phyloP scores from a whole-genome alignment of 148 eudicot species.

The Diospyros kaki region DNA sequence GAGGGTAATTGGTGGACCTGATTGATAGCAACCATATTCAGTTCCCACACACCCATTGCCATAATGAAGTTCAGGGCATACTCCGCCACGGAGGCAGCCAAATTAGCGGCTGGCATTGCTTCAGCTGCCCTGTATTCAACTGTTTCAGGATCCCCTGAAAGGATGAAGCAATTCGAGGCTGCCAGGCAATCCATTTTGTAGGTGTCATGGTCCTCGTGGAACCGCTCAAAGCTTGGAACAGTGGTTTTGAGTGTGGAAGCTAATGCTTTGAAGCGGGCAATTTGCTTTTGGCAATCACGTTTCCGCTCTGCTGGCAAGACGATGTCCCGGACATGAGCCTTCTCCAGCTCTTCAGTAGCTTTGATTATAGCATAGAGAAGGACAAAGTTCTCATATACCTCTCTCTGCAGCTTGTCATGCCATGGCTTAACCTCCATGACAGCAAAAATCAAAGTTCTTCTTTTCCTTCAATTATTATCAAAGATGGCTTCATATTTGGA shows the following conservation, averaged over 20 bases:
- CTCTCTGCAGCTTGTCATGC: conserved; percentile 87
- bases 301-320: conserved; percentile 54
- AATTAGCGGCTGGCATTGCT: conserved; percentile 28
- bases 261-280: conserved; percentile 73
- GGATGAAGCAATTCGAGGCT: conserved; percentile 66
- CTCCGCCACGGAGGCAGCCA: conserved; percentile 67
- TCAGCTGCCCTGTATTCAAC: conserved; percentile 75
- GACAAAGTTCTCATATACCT: conserved; percentile 83
- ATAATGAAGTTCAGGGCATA: conserved; percentile 84
- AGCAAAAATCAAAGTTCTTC: not conserved
- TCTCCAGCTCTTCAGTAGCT: conserved; percentile 70
- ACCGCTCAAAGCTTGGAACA: conserved; percentile 58
- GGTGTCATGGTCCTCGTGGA: conserved; percentile 44
- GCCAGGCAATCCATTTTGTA: conserved; percentile 84
- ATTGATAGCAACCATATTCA: conserved; percentile 79
- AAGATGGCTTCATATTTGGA: conserved; percentile 10
- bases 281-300: conserved; percentile 63
- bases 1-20: conserved; percentile 74
- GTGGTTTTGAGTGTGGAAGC: conserved; percentile 59
- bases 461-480: not conserved
- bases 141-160: conserved; percentile 82
- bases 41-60: conserved; percentile 73
- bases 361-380: conserved; percentile 75
- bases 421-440: conserved; percentile 81
- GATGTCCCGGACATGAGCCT: conserved; percentile 61